Conservation (phyloP, 257 asterid genomes). For the Primulina tabacum region DNA sequence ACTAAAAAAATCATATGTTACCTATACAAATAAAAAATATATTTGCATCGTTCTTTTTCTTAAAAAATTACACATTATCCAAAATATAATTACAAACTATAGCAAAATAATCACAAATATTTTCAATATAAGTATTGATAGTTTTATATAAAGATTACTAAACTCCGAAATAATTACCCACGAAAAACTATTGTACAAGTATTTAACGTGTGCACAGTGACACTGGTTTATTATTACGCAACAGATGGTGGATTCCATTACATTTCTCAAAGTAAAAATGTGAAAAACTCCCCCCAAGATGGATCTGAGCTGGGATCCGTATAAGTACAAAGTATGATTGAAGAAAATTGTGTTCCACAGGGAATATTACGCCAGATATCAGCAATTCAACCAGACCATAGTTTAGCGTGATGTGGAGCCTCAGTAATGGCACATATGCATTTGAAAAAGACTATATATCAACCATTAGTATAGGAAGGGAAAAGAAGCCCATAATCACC, state of each 20-base stretch:
- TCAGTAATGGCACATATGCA: background rate
- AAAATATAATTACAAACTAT: no score
- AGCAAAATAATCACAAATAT: no score
- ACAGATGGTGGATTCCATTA: background rate
- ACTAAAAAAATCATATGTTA: no score
- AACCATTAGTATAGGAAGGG: constrained; percentile 15
- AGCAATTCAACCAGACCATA: background rate
- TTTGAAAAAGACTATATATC: constrained; percentile 5
- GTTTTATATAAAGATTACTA: no score
- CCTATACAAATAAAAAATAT: no score
- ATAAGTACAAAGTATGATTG: background rate
- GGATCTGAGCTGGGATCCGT: background rate
- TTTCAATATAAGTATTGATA: no score
- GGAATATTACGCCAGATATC: background rate
- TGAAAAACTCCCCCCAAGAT: background rate
- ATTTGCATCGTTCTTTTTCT: no score
- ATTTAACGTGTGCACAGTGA: no score
- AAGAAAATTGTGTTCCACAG: background rate
- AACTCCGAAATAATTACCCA: no score
- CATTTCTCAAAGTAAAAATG: background rate
- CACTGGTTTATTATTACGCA: background rate
- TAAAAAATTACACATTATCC: no score
- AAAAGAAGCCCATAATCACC: constrained; percentile 45
- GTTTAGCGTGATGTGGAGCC: background rate
- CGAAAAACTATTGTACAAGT: no score